A percentile compares a stretch with the other conserved stretches of the same genome.
Conservation (phyloP, 2,329 filamentous ascomycete species). For the Simplicillium sp. region DNA sequence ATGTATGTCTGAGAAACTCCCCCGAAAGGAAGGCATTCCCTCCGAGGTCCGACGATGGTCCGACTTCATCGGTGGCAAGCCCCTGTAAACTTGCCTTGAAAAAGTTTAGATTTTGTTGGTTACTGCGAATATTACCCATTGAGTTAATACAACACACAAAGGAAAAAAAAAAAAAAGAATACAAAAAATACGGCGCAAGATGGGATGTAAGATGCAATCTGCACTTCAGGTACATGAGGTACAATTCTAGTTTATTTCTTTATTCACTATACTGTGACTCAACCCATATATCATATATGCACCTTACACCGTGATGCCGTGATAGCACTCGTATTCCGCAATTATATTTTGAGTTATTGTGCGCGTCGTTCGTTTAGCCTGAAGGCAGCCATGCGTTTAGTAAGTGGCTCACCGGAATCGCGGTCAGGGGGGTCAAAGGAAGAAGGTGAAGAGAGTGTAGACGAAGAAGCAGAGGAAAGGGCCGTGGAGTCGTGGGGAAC, state of each 20-base stretch:
- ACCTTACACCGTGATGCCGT: neutral
- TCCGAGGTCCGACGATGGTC: slow-evolving; percentile 90
- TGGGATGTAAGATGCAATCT: too few species aligned
- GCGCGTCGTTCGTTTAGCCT: slow-evolving; percentile 40
- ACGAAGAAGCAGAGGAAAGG: slow-evolving; percentile 10
- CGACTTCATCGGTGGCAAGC: slow-evolving; percentile 85
- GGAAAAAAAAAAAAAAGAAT: neutral
- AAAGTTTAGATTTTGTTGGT: neutral
- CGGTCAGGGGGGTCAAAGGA: slow-evolving; percentile 15
- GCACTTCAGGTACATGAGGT: neutral
- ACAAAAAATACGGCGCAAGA: too few species aligned
- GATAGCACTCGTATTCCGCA: too few species aligned
- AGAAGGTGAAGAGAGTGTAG: slow-evolving; percentile 16
- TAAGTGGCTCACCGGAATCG: slow-evolving; percentile 42
- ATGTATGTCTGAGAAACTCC: slow-evolving; percentile 95
- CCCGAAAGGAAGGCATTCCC: slow-evolving; percentile 78
- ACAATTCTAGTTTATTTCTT: neutral
- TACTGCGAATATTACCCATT: neutral
- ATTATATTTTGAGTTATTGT: neutral
- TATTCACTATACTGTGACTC: neutral
- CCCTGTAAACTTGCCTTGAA: slow-evolving; percentile 42
- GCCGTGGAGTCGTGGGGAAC: slow-evolving; percentile 14
- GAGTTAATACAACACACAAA: neutral
- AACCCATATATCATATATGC: neutral
- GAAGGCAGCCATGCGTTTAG: slow-evolving; percentile 59